Percentiles rank a stretch among this genome's conserved stretches.
Conservation (phyloP, 345 rosid species). For the Eucalyptus pauciflora region DNA sequence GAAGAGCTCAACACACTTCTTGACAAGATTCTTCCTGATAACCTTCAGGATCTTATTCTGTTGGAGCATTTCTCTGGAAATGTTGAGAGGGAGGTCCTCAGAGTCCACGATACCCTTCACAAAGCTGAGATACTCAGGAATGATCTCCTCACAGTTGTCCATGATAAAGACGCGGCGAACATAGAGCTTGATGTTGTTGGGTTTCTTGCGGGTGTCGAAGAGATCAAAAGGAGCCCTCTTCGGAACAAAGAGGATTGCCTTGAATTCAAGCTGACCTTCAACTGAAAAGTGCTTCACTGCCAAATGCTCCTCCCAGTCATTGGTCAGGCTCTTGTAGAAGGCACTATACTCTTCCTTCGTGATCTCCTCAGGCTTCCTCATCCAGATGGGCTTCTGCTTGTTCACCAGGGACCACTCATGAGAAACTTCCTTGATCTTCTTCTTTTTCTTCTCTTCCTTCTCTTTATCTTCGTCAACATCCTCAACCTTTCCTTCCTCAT, state of each 20-base stretch:
- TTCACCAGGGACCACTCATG: constrained; percentile 76
- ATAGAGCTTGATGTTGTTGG: constrained; percentile 78
- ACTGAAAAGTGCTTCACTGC: constrained; percentile 77
- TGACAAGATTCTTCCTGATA: not conserved
- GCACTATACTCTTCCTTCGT: constrained; percentile 73
- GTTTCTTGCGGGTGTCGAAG: constrained; percentile 82
- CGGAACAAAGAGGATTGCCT: constrained; percentile 78
- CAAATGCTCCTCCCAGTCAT: constrained; percentile 88
- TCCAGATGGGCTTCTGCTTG: constrained; percentile 91
- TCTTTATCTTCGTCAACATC: constrained; percentile 15
- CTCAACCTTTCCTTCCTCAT: constrained; percentile 12
- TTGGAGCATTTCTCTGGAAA: not conserved
- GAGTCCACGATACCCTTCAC: not conserved
- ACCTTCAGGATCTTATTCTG: not conserved
- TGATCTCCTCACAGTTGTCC: constrained; percentile 47
- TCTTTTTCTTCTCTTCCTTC: constrained; percentile 53
- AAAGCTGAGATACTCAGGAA: not conserved
- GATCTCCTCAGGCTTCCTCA: constrained; percentile 90
- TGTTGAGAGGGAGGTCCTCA: not conserved
- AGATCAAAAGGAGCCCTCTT: constrained; percentile 85
- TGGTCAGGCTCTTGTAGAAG: constrained; percentile 84
- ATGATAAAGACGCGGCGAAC: constrained; percentile 83
- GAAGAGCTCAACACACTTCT: not conserved
- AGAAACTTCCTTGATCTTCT: constrained; percentile 85
- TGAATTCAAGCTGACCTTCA: constrained; percentile 83